Evolutionary conservation across 257 asterid genomes (phyloP), one percentile per base, ranked within the genome.

Genomic region (Echium plantagineum): DNA sequence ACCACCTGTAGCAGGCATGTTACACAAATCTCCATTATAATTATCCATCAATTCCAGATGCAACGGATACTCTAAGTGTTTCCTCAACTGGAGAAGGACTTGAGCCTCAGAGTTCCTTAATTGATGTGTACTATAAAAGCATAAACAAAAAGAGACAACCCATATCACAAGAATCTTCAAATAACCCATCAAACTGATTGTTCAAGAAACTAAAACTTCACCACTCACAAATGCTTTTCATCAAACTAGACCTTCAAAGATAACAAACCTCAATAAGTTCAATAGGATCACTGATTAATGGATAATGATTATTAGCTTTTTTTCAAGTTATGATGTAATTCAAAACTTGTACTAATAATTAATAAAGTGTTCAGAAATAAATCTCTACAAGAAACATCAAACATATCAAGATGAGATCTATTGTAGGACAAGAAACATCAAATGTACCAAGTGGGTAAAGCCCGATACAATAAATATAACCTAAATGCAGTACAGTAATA

Each of bases 21-120:
- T 30, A 66, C 98, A 91, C 21, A 85, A 73, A 67, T 91, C 98
- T 7, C 72, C 85, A 51, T 62, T 49, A 77, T 69, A 65, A 63
- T 76, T 77, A 38, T 77, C 89, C 98, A 90, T 84, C 63, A 55
- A 56, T 21, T 61, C 68, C 26, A 91, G 72, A 16, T 54, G 70
- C 69, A 66, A 32, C 64, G 98, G 97, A 78, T 79, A 80, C 70
- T 86, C 94, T 63, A 91, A 71, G 65, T 88, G 95, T 84, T 85
- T 91, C 82, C 89, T 71, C 62, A 88, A 75, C 89, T 88, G 98
- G 67, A 88, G 88, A 66, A 91, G 94, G 67, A 85, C 74, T 73
- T 88, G 94, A 0, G 67, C 69, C 58, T 91, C 90, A 58, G 82
- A 91, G 73, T 80, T 77, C 63, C 65, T 79, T 68, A 91, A 64